phyloP scores from a whole-genome alignment of 495 filamentous ascomycete species.

The Penicillium lagena region DNA sequence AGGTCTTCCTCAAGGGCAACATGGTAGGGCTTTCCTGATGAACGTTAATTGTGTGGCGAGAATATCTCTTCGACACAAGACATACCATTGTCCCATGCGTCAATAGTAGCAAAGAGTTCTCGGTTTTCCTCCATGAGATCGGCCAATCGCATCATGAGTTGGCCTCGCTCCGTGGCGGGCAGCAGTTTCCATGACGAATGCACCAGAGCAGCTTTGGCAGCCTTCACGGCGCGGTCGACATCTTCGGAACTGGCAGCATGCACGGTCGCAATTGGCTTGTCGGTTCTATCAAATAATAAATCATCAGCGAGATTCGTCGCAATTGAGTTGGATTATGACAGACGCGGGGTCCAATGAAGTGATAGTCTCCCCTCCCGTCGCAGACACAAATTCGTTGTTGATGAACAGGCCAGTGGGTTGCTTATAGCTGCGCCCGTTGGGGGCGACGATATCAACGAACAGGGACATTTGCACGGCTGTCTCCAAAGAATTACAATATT shows the following conservation, averaged over 20 bases:
- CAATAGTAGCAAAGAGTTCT: conserved; percentile 79
- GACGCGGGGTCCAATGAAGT: conserved; percentile 66
- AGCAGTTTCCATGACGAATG: conserved; percentile 79
- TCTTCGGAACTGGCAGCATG: conserved; percentile 78
- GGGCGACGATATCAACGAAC: conserved; percentile 67
- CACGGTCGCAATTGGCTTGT: conserved; percentile 77
- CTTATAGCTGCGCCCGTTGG: conserved; percentile 77
- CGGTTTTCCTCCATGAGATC: conserved; percentile 66
- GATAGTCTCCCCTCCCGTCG: conserved; percentile 64
- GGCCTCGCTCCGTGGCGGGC: conserved; percentile 66
- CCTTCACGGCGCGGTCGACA: conserved; percentile 76
- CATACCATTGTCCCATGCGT: conserved; percentile 88
- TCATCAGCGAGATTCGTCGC: too few relatives aligned
- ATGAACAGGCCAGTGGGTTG: conserved; percentile 88
- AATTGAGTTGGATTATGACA: background rate
- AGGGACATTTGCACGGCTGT: conserved; percentile 1
- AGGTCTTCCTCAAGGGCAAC: conserved; percentile 70
- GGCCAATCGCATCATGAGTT: conserved; percentile 69
- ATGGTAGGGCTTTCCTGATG: conserved; percentile 62
- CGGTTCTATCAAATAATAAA: conserved; percentile 48
- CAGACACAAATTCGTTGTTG: conserved; percentile 85
- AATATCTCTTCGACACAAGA: background rate
- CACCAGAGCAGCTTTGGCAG: conserved; percentile 79
- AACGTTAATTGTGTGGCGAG: conserved; percentile 21
- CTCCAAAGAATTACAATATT: too few relatives aligned